Evolutionary conservation across 257 asterid genomes (phyloP), one percentile per base, ranked within the genome.

Genomic region (Solanum paucissectum): DNA sequence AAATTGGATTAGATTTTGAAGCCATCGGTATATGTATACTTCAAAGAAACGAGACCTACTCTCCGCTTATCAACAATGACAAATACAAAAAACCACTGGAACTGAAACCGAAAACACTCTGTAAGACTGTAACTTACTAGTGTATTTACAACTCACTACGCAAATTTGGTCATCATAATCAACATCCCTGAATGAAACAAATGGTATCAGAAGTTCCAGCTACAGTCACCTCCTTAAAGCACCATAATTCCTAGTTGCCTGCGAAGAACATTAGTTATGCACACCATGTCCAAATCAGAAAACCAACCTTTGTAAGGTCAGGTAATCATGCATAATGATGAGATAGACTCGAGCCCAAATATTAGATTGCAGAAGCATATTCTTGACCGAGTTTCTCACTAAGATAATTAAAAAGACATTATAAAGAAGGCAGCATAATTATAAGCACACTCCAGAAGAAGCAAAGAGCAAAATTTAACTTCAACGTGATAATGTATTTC

Each of bases 191-290:
- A 49, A 49, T 29, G 69, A 1, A 29, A 16, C 69, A 82, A 82
- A 82, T 82, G 68, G 27, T 82, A 81, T 29, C 27, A 46, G 66
- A 81, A 42, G 40, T 44, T 79, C 85, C 68, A 46, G 40, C 10
- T 27, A 82, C 42, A 1, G 29, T 82, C 69, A 82, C 69, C 44
- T 82, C 85, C 85, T 82, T 82, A 82, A 46, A 82, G 85, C 68
- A 49, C 85, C 85, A 49, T 82, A 82, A 82, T 82, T 82, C 85
- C 85, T 49, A 46, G 85, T 49, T 49, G 55, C 85, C 85, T 82
- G 85, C 85, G 32, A 79, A 29, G 44, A 82, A 18, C 44, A 29
- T 46, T 18, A 49, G 85, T 49, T 10, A 82, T 46, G 69, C 42
- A 40, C 36, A 4, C n/a, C 36, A 40, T n/a, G 60, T 40, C 49